Conservation (phyloP, 2,329 filamentous ascomycete species). For the Myriangium duriaei region DNA sequence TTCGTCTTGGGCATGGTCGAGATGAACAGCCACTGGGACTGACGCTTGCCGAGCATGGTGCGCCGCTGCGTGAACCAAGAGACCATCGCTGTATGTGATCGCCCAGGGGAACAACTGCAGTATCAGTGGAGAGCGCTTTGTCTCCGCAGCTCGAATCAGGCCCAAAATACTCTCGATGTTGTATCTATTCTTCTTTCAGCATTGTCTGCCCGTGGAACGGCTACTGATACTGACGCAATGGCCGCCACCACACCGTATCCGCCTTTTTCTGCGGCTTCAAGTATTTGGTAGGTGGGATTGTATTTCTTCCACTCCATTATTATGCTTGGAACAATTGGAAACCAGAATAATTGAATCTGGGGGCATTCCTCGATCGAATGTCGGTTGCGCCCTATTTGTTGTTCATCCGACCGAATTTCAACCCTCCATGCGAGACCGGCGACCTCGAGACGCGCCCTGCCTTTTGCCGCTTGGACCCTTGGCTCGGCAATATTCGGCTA, state of each 20-base stretch:
- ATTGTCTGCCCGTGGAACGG: neutral
- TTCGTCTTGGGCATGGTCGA: slow-evolving; percentile 20
- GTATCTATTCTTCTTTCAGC: slow-evolving; percentile 1
- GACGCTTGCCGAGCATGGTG: slow-evolving; percentile 15
- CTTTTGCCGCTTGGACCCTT: too few relatives aligned
- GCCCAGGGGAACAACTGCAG: slow-evolving; percentile 21
- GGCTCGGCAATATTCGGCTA: too few relatives aligned
- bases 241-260: slow-evolving; percentile 9
- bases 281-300: slow-evolving; percentile 8
- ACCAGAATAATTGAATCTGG: too few relatives aligned
- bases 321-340: too few relatives aligned
- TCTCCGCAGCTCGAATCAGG: slow-evolving; percentile 19
- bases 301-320: slow-evolving; percentile 1
- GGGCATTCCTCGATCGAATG: too few relatives aligned
- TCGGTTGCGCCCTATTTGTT: too few relatives aligned
- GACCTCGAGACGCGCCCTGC: too few relatives aligned
- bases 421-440: too few relatives aligned
- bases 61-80: slow-evolving; percentile 17
- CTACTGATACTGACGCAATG: slow-evolving; percentile 1
- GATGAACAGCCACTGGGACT: slow-evolving; percentile 19
- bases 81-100: slow-evolving; percentile 17
- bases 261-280: slow-evolving; percentile 9
- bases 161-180: slow-evolving; percentile 20
- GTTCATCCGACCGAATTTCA: too few relatives aligned
- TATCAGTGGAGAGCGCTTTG: slow-evolving; percentile 18